Base-by-base conservation (phyloP, 1,284 basidiomycete species). In the Naganishia cerealis region DNA sequence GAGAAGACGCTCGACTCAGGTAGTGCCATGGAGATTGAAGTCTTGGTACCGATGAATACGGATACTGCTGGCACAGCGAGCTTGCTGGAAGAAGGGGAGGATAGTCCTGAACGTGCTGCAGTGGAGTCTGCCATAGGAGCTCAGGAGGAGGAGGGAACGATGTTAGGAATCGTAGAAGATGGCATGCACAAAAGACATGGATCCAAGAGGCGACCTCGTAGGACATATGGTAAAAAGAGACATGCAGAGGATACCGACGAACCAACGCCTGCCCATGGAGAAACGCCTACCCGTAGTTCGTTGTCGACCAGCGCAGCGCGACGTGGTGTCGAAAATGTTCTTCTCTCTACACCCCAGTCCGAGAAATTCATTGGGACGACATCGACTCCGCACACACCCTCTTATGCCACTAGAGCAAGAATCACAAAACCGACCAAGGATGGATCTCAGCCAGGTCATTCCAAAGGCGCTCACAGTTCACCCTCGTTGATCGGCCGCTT, bases 61-160 rank as follows among this genome's bases (percentile, higher is more conserved):
- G 36, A 18, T 54, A 42, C 39, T 21, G 46, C 46, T 8, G 12
- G 18, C 5, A 29, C 18, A 21, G 26, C 24, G 16, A 43, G 24
- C 3, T n/a, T 40, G 29, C 9, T 42, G 38, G 61, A 63, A 40
- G 61, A 7, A 9, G 61, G 61, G 8, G 61, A 63, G n/a, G 61
- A 63, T 15, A 63, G 61, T 40, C 61, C 61, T 42, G 61, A 63
- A 53, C 61, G 61, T 52, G 61, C 50, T 42, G 61, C 61, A 4
- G 61, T 63, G 0, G 61, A 63, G 40, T 63, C 61, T 39, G 61
- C 61, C 21, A 53, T 63, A 39, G 61, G 43, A 7, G 61, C 24
- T 16, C 61, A 54, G 16, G 61, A 63, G 15, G 61, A 53, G 4
- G 38, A 53, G 3, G n/a, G 10, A 33, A 15, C 1, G 15, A 4